These are phyloP conservation scores for Scheffersomyces stipitis DNA, from an alignment of 805 yeast species.

Conservation along the genomic window DNA sequence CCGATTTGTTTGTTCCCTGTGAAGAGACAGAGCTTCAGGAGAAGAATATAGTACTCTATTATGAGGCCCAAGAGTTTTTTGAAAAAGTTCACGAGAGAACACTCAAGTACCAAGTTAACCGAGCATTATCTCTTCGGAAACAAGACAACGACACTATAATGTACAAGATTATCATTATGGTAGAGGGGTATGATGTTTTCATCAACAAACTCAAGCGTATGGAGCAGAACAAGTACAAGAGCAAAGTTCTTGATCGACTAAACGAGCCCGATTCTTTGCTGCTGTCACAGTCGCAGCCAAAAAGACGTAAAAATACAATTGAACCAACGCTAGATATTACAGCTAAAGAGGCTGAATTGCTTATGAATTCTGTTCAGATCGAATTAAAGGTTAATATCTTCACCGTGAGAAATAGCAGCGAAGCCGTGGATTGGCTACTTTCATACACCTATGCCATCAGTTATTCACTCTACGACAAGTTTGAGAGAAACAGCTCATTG, in stretches of 20 bases:
- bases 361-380: conserved; percentile 47
- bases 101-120: conserved; percentile 5
- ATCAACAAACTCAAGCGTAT: conserved; percentile 42
- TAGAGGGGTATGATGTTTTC: conserved; percentile 50
- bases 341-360: conserved; percentile 37
- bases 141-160: conserved; percentile 16
- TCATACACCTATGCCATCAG: conserved; percentile 59
- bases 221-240: conserved; percentile 47
- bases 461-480: conserved; percentile 52
- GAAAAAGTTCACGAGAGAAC: conserved; percentile 10
- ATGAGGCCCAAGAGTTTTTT: conserved; percentile 47
- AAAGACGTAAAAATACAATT: conserved; percentile 3
- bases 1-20: conserved; percentile 58
- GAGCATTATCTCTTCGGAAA: conserved; percentile 12
- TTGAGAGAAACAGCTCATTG: conserved; percentile 52
- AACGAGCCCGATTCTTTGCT: conserved; percentile 2
- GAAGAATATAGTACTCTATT: conserved; percentile 42
- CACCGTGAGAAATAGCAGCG: conserved; percentile 46
- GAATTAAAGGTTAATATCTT: conserved; percentile 49
- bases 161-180: conserved; percentile 40
- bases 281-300: conserved; percentile 2
- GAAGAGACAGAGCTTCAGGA: conserved; percentile 43
- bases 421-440: conserved; percentile 51
- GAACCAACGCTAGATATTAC: conserved; percentile 9
- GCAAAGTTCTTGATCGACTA: conserved; percentile 9